phyloP scores from a whole-genome alignment of 192 early-diverging fungal species.

The Haplosporangium gracile region DNA sequence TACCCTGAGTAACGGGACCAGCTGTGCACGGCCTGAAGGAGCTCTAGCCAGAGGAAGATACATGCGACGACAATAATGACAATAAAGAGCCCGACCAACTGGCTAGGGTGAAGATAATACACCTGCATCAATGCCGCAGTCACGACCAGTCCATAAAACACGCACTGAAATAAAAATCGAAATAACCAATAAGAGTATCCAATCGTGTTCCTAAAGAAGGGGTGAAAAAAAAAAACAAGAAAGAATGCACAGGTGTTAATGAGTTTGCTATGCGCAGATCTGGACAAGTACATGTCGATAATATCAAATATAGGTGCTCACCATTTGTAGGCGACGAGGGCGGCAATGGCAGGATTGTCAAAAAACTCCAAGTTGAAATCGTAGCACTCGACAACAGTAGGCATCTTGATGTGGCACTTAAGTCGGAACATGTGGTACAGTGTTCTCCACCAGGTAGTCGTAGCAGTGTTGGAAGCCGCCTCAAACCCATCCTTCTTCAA shows the following conservation, averaged over 20 bases:
- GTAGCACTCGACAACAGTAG: slow-evolving; percentile 12
- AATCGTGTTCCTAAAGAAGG: slow-evolving; percentile 15
- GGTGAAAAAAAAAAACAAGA: not conserved
- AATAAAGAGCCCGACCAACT: not conserved
- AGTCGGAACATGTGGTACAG: slow-evolving; percentile 13
- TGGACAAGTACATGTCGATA: not conserved
- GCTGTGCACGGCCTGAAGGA: not conserved
- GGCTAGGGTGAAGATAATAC: not conserved
- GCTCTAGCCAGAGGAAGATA: slow-evolving; percentile 9
- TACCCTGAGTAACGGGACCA: slow-evolving; percentile 5
- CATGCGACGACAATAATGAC: not conserved
- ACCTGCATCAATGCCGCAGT: slow-evolving; percentile 7
- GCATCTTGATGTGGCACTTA: not conserved
- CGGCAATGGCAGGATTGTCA: slow-evolving; percentile 38
- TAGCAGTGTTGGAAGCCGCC: not conserved
- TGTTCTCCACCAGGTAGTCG: not conserved
- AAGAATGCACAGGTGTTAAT: too few relatives aligned
- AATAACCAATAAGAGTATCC: slow-evolving; percentile 6
- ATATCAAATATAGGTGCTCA: not conserved
- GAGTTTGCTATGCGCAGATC: not conserved
- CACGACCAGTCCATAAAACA: not conserved
- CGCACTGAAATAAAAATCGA: not conserved
- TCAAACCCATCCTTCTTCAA: not conserved
- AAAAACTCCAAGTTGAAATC: slow-evolving; percentile 28
- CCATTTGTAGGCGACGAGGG: slow-evolving; percentile 35